Conservation (phyloP, 139 green algal species). For the Protoeuglena noctilucae region DNA sequence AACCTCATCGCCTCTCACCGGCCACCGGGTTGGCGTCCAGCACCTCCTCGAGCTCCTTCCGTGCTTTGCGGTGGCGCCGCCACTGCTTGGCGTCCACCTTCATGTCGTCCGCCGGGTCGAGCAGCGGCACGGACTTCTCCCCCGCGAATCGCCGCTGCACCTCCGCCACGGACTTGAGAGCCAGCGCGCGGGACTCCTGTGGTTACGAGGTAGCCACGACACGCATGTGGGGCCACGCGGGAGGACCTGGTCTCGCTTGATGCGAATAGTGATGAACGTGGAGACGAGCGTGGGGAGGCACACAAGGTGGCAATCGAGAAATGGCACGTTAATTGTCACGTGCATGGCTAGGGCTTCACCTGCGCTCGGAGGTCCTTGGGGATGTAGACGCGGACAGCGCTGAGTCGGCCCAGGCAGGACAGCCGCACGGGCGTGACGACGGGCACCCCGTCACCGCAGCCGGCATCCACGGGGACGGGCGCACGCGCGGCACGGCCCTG, state of each 20-base stretch:
- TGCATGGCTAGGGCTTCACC: too few relatives aligned
- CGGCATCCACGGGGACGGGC: not conserved
- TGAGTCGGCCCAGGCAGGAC: conserved; percentile 29
- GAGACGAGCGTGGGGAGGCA: too few relatives aligned
- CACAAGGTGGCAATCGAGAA: not conserved
- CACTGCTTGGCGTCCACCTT: conserved; percentile 19
- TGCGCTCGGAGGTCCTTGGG: conserved; percentile 41
- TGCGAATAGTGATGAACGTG: not conserved
- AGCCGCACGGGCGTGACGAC: conserved; percentile 8
- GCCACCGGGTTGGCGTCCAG: conserved; percentile 31
- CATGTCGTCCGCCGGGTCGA: conserved; percentile 58
- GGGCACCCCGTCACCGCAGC: not conserved
- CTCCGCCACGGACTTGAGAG: conserved; percentile 18
- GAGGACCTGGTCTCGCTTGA: not conserved
- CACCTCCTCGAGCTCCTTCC: conserved; percentile 31
- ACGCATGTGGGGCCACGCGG: too few relatives aligned
- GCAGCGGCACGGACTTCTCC: conserved; percentile 19
- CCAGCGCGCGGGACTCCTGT: too few relatives aligned
- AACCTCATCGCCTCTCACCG: too few relatives aligned
- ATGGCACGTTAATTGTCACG: conserved; percentile 3
- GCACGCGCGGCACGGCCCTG: too few relatives aligned
- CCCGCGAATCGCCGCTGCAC: conserved; percentile 20
- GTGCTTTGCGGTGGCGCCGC: conserved; percentile 9
- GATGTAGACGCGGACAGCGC: conserved; percentile 42
- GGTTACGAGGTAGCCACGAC: too few relatives aligned